phyloP scores from a whole-genome alignment of 2,329 filamentous ascomycete species.

The Westerdykella sp. region DNA sequence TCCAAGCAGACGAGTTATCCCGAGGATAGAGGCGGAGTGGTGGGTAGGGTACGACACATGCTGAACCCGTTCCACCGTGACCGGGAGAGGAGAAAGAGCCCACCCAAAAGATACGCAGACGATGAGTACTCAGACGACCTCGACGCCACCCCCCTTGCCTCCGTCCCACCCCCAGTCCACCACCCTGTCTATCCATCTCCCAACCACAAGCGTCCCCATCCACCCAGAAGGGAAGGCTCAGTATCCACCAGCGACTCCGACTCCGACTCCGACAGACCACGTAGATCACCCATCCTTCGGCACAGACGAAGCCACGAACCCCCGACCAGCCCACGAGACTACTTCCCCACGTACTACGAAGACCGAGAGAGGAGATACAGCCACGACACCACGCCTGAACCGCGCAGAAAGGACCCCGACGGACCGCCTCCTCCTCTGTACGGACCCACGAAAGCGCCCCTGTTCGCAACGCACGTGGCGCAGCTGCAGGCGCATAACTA shows the following conservation, averaged over 20 bases:
- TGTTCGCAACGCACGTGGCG: slow-evolving; percentile 45
- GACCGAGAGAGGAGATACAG: slow-evolving; percentile 20
- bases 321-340: slow-evolving; percentile 34
- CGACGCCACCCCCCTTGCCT: slow-evolving; percentile 16
- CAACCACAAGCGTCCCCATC: slow-evolving; percentile 27
- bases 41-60: slow-evolving; percentile 8
- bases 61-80: slow-evolving; percentile 10
- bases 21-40: slow-evolving; percentile 3
- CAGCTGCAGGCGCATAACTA: slow-evolving; percentile 32
- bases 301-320: slow-evolving; percentile 41
- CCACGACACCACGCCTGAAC: slow-evolving; percentile 12
- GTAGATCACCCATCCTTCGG: slow-evolving; percentile 29
- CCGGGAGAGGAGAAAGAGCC: slow-evolving; percentile 18
- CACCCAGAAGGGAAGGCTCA: slow-evolving; percentile 31
- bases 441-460: slow-evolving; percentile 40
- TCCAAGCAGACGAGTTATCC: slow-evolving; percentile 19
- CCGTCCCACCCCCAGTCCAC: slow-evolving; percentile 8
- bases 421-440: slow-evolving; percentile 29
- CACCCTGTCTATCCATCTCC: slow-evolving; percentile 14
- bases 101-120: neutral
- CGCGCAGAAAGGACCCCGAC: slow-evolving; percentile 8
- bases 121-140: slow-evolving; percentile 1
- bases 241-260: slow-evolving; percentile 25
- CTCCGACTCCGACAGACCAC: slow-evolving; percentile 24
- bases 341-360: slow-evolving; percentile 34